Evolutionary conservation across 2,329 filamentous ascomycete species (phyloP).

Genomic region (Biscogniauxia mediterranea): DNA sequence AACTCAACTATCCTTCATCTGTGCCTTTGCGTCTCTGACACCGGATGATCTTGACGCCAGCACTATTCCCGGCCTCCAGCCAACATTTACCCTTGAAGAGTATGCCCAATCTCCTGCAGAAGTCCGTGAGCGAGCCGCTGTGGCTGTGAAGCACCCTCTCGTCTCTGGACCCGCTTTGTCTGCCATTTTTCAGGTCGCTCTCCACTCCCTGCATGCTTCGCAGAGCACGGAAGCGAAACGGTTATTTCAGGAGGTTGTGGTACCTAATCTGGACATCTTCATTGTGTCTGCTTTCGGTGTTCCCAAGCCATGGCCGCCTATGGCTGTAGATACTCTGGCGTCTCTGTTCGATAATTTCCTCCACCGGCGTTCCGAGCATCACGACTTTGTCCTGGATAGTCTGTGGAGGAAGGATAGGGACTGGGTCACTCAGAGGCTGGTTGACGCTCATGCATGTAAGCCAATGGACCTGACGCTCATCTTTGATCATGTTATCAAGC

Average conservation of each 20-base stretch:
- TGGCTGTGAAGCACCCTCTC: conserved; percentile 78
- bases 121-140: conserved; percentile 51
- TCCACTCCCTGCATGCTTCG: conserved; percentile 60
- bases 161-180: conserved; percentile 83
- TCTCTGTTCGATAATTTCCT: conserved; percentile 83
- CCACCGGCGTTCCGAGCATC: conserved; percentile 71
- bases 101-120: conserved; percentile 50
- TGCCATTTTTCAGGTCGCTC: conserved; percentile 63
- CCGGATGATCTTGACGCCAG: conserved; percentile 77
- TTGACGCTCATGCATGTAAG: conserved; percentile 71
- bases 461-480: conserved; percentile 67
- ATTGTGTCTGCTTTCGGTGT: conserved; percentile 76
- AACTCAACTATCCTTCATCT: conserved; percentile 90
- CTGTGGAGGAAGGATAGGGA: conserved; percentile 87
- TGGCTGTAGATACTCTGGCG: conserved; percentile 73
- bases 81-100: conserved; percentile 67
- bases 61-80: conserved; percentile 77
- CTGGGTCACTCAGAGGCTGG: conserved; percentile 80
- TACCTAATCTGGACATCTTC: conserved; percentile 76
- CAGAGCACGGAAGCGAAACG: conserved; percentile 63
- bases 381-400: conserved; percentile 86
- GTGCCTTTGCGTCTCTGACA: conserved; percentile 76
- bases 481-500: conserved; percentile 76
- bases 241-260: conserved; percentile 64
- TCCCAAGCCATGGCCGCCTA: conserved; percentile 71